Percentiles rank a stretch among this genome's conserved stretches.
Conservation (phyloP, 345 rosid species). For the Lumnitzera littorea region DNA sequence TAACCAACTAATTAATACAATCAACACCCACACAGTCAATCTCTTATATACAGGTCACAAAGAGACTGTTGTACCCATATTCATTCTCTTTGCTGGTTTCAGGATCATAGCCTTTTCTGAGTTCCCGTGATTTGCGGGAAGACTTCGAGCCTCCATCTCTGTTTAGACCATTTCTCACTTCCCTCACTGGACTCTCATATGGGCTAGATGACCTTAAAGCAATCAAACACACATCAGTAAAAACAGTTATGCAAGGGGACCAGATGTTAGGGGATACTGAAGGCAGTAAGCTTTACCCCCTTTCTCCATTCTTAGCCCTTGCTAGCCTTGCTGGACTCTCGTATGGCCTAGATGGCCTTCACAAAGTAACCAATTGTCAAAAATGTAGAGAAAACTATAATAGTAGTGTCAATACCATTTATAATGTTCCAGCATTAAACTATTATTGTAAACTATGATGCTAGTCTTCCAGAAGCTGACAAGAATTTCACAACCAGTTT, state of each 20-base stretch:
- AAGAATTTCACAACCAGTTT: too few species aligned
- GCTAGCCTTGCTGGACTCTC: conserved; percentile 9
- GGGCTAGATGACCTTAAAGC: conserved; percentile 9
- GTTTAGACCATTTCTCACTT: conserved; percentile 6
- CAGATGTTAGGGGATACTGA: neutral
- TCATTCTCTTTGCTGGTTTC: conserved; percentile 25
- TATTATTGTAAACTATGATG: too few species aligned
- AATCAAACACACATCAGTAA: conserved; percentile 4
- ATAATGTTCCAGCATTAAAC: too few species aligned
- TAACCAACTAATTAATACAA: conserved; percentile 1
- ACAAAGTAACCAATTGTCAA: neutral
- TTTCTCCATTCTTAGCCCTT: conserved; percentile 1
- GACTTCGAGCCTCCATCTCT: conserved; percentile 23
- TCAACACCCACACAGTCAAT: neutral
- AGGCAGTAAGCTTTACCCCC: conserved; percentile 8
- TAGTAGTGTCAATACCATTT: too few species aligned
- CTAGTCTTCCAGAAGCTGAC: too few species aligned
- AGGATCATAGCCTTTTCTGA: conserved; percentile 20
- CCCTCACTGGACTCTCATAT: conserved; percentile 7
- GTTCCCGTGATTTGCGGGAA: conserved; percentile 22
- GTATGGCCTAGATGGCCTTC: conserved; percentile 3
- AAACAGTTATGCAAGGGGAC: neutral
- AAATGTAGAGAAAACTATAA: neutral
- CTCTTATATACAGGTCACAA: neutral
- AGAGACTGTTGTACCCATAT: conserved; percentile 25